A percentile compares a stretch with the other conserved stretches of the same genome.
phyloP scores from a whole-genome alignment of 257 asterid species.

The Nyctanthes arbortristis region DNA sequence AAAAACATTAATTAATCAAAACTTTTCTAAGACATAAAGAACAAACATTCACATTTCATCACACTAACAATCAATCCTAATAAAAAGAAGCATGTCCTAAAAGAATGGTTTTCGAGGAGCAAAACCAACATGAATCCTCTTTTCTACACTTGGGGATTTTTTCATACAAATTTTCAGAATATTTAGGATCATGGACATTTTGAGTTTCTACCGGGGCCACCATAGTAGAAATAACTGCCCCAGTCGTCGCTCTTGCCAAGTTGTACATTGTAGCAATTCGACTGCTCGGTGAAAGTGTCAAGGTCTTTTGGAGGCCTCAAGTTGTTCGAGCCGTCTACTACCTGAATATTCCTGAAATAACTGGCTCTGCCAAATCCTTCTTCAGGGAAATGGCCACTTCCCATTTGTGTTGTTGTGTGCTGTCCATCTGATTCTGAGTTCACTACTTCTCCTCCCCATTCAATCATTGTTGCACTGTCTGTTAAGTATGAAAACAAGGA shows the following conservation, averaged over 20 bases:
- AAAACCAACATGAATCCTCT: slow-evolving; percentile 37
- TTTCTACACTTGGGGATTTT: slow-evolving; percentile 24
- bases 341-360: slow-evolving; percentile 68
- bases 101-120: slow-evolving; percentile 44
- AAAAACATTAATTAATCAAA: neutral
- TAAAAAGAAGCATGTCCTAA: too few species aligned
- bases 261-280: slow-evolving; percentile 60
- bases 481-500: slow-evolving; percentile 55
- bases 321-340: slow-evolving; percentile 70
- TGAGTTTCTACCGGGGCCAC: slow-evolving; percentile 85
- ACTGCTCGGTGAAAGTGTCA: slow-evolving; percentile 56
- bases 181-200: slow-evolving; percentile 46
- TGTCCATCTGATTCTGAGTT: slow-evolving; percentile 65
- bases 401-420: slow-evolving; percentile 91
- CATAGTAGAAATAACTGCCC: slow-evolving; percentile 78
- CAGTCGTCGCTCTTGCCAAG: slow-evolving; percentile 59
- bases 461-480: slow-evolving; percentile 70
- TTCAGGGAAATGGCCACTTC: slow-evolving; percentile 80
- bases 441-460: slow-evolving; percentile 97
- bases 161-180: slow-evolving; percentile 3
- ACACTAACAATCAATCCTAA: slow-evolving; percentile 21
- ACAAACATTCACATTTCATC: slow-evolving; percentile 9
- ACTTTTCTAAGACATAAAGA: neutral
- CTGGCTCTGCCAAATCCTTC: slow-evolving; percentile 83
- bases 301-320: slow-evolving; percentile 62